Evolutionary conservation across 2,329 filamentous ascomycete genomes (phyloP).

Genomic region (Pseudogymnoascus pannorum): DNA sequence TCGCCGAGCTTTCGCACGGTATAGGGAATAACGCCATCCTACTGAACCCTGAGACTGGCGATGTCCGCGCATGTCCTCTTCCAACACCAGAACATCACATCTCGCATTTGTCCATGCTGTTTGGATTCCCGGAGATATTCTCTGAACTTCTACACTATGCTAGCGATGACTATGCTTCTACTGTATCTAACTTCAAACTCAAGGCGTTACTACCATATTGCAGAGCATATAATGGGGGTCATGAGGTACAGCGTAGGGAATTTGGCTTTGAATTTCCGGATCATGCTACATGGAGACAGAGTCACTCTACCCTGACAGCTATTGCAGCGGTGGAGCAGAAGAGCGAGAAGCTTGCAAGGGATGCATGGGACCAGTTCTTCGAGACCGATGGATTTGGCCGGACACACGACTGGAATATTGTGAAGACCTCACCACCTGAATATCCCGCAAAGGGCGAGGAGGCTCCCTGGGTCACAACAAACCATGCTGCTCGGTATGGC

Average conservation of each 20-base stretch:
- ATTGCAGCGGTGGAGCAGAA: constrained; percentile 6
- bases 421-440: constrained; percentile 6
- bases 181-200: constrained; percentile 5
- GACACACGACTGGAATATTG: constrained; percentile 3
- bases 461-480: constrained; percentile 10
- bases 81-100: constrained; percentile 1
- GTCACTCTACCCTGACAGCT: constrained; percentile 10
- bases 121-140: neutral
- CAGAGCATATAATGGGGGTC: constrained; percentile 10
- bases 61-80: constrained; percentile 2
- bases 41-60: constrained; percentile 2
- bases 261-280: constrained; percentile 9
- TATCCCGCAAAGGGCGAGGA: constrained; percentile 3
- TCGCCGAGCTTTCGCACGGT: neutral
- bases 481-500: constrained; percentile 5
- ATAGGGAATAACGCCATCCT: constrained; percentile 9
- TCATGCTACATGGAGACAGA: constrained; percentile 8
- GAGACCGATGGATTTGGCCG: neutral
- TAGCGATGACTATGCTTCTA: neutral
- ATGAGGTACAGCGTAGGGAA: neutral
- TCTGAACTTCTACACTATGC: neutral
- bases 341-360: neutral
- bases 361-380: constrained; percentile 10
- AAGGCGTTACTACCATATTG: constrained; percentile 2
- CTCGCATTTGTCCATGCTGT: constrained; percentile 4